phyloP scores from a whole-genome alignment of 805 yeast species.

The Torulaspora delbrueckii region DNA sequence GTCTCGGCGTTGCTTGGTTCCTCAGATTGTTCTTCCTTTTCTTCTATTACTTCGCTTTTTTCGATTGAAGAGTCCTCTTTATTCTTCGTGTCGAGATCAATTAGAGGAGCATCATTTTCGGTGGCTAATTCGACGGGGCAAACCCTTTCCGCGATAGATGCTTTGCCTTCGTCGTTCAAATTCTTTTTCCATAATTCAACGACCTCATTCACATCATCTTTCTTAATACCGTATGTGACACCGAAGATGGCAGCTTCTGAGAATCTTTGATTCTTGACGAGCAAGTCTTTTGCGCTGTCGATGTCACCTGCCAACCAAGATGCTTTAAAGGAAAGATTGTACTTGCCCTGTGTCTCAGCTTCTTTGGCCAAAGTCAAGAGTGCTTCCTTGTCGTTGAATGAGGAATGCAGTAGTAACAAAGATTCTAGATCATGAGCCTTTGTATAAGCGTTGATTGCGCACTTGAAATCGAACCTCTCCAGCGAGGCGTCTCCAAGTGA shows the following conservation, averaged over 20 bases:
- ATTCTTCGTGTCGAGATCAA: constrained; percentile 38
- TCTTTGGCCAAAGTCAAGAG: constrained; percentile 58
- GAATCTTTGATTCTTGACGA: constrained; percentile 61
- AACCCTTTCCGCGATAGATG: constrained; percentile 58
- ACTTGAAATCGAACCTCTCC: constrained; percentile 66
- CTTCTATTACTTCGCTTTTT: constrained; percentile 15
- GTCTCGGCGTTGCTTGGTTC: background rate
- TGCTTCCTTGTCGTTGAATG: constrained; percentile 63
- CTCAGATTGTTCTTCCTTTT: constrained; percentile 10
- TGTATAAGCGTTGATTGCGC: constrained; percentile 76
- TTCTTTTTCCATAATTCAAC: constrained; percentile 65
- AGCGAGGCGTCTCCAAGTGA: constrained; percentile 84
- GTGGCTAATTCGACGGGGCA: constrained; percentile 36
- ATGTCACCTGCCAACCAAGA: constrained; percentile 82
- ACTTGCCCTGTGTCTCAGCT: constrained; percentile 72
- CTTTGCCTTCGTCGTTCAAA: constrained; percentile 48
- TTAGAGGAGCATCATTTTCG: constrained; percentile 33
- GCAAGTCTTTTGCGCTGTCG: constrained; percentile 55
- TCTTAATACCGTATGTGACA: constrained; percentile 55
- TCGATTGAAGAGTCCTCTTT: constrained; percentile 8
- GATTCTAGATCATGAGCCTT: constrained; percentile 80
- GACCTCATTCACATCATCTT: constrained; percentile 42
- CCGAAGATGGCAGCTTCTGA: constrained; percentile 85
- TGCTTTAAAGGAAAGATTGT: constrained; percentile 86
- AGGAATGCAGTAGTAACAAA: constrained; percentile 72